phyloP scores from a whole-genome alignment of 2,329 filamentous ascomycete genomes.

The Fusarium humuli region DNA sequence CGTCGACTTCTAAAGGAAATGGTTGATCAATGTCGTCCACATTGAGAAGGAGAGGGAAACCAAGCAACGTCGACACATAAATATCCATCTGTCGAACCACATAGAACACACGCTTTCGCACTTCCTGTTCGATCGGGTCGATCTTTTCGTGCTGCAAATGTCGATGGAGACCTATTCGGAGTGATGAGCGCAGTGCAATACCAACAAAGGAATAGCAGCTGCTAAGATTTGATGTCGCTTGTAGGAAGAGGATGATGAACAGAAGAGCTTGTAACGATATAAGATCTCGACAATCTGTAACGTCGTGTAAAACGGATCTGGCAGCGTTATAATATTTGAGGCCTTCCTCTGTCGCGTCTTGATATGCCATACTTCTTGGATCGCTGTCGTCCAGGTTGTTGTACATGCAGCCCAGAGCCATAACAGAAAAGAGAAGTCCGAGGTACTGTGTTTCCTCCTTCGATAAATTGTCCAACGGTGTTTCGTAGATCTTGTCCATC shows the following conservation, averaged over 20 bases:
- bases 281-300: slow-evolving; percentile 78
- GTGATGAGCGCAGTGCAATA: slow-evolving; percentile 78
- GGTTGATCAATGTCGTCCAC: slow-evolving; percentile 76
- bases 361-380: slow-evolving; percentile 61
- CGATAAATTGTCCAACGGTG: slow-evolving; percentile 69
- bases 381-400: slow-evolving; percentile 66
- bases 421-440: slow-evolving; percentile 76
- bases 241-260: slow-evolving; percentile 84
- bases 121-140: slow-evolving; percentile 72
- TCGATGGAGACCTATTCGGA: slow-evolving; percentile 82
- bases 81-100: slow-evolving; percentile 77
- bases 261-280: slow-evolving; percentile 79
- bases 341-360: slow-evolving; percentile 67
- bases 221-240: slow-evolving; percentile 81
- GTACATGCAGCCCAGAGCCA: slow-evolving; percentile 81
- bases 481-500: slow-evolving; percentile 82
- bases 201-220: slow-evolving; percentile 85
- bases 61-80: slow-evolving; percentile 74
- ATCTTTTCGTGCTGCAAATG: slow-evolving; percentile 73
- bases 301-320: slow-evolving; percentile 72
- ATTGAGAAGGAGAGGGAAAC: slow-evolving; percentile 72
- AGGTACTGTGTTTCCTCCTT: slow-evolving; percentile 75
- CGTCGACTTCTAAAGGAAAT: slow-evolving; percentile 72
- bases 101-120: slow-evolving; percentile 73
- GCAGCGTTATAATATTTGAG: slow-evolving; percentile 80